Percentiles rank a stretch among this genome's conserved stretches.
Conservation (phyloP, 2,329 filamentous ascomycete genomes). For the Fusarium sterilihyphosum region DNA sequence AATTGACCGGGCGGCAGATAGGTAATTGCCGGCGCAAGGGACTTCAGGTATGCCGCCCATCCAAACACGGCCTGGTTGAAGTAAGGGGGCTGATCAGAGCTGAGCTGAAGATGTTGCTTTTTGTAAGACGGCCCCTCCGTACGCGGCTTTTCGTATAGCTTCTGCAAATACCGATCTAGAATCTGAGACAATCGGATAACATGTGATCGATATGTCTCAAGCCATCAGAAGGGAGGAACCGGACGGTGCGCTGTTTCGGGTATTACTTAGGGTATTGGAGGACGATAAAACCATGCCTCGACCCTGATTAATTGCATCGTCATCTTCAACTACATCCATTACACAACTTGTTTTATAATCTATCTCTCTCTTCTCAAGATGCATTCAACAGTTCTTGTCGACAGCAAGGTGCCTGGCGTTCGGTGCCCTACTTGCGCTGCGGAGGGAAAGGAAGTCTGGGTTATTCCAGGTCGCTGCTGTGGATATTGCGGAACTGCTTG, state of each 20-base stretch:
- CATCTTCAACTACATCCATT: no score
- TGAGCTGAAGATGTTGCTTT: neutral
- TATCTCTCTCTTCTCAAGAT: neutral
- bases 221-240: neutral
- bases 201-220: neutral
- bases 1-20: neutral
- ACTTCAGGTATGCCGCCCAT: neutral
- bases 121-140: neutral
- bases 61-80: neutral
- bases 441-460: neutral
- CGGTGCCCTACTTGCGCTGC: neutral
- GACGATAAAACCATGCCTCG: neutral
- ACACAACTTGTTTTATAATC: no score
- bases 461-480: neutral
- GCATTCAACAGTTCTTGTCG: neutral
- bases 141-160: neutral
- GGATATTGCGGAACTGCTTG: neutral
- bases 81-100: neutral
- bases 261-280: neutral
- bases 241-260: neutral
- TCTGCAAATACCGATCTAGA: neutral
- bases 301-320: fast-evolving
- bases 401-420: neutral
- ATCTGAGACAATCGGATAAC: neutral
- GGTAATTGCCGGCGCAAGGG: neutral